Percentiles rank a stretch among this genome's conserved stretches.
These are phyloP conservation scores for Capsicum pubescens DNA, from an alignment of 257 asterid genomes.

Conservation along the genomic window DNA sequence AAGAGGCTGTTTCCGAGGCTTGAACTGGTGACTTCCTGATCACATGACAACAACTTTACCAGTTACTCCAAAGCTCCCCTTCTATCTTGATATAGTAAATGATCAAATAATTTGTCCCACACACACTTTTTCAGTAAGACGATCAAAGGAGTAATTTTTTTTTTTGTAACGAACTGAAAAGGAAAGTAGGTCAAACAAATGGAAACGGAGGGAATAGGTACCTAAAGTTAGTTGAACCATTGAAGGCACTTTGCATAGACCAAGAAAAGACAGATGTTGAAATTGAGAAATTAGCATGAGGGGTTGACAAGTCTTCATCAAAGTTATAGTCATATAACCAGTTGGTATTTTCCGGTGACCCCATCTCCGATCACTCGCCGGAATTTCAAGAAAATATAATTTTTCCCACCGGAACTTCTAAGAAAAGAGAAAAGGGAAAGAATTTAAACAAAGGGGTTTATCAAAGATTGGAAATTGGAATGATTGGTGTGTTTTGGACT, in stretches of 20 bases:
- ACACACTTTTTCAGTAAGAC: no score
- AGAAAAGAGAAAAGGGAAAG: not conserved
- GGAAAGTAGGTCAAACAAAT: no score
- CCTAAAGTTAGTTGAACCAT: conserved; percentile 66
- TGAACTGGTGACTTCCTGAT: no score
- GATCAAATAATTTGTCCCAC: no score
- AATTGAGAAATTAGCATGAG: conserved; percentile 57
- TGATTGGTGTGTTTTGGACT: no score
- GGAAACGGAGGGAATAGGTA: no score
- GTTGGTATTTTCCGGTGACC: conserved; percentile 77
- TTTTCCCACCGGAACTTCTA: not conserved
- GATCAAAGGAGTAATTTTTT: no score
- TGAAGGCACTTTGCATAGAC: conserved; percentile 59
- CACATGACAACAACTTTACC: no score
- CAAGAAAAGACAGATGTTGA: conserved; percentile 66
- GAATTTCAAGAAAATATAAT: not conserved
- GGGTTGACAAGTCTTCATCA: conserved; percentile 48
- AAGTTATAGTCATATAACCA: conserved; percentile 85
- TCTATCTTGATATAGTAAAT: no score
- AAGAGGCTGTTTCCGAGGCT: no score
- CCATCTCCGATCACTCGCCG: conserved; percentile 46
- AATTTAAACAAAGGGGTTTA: not conserved
- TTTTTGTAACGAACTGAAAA: no score
- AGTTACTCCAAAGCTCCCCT: no score
- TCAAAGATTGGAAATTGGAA: not conserved